These are phyloP conservation scores for Blastomyces parvus DNA, from an alignment of 2,329 filamentous ascomycete species.

Conservation along the genomic window DNA sequence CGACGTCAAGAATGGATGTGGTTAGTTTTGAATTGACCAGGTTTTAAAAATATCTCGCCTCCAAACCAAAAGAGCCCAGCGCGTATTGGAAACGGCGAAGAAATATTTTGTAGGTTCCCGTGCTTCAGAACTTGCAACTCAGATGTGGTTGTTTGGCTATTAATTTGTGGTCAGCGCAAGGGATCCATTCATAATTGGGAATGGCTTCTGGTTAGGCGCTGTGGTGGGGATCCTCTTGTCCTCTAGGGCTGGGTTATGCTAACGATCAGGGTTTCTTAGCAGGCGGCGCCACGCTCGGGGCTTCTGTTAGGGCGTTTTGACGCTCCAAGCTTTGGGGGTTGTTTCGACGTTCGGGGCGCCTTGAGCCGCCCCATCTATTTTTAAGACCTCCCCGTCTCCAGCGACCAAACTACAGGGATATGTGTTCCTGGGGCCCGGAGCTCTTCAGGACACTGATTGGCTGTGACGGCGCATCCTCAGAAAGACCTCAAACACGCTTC, in stretches of 20 bases:
- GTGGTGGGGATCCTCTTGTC: not conserved
- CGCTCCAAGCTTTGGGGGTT: too few species aligned
- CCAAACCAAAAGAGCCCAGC: not conserved
- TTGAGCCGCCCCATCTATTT: not conserved
- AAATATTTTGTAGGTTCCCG: not conserved
- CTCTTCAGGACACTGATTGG: constrained; percentile 11
- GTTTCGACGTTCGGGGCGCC: not conserved
- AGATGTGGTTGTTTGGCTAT: not conserved
- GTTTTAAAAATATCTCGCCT: not conserved
- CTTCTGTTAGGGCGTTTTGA: not conserved
- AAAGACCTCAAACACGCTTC: constrained; percentile 12
- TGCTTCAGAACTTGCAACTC: not conserved
- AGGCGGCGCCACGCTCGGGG: not conserved
- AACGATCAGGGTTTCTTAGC: not conserved
- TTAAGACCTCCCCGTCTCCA: not conserved
- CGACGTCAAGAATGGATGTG: not conserved
- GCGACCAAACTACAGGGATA: not conserved
- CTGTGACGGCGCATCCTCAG: constrained; percentile 10
- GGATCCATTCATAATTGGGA: too few species aligned
- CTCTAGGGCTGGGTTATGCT: not conserved
- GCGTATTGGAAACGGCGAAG: constrained; percentile 1
- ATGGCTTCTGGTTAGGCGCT: not conserved
- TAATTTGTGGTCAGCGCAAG: not conserved
- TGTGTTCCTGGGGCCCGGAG: not conserved
- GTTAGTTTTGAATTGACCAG: not conserved